Base-by-base conservation (phyloP, 2,329 filamentous ascomycete genomes). In the Paramyrothecium sp. region DNA sequence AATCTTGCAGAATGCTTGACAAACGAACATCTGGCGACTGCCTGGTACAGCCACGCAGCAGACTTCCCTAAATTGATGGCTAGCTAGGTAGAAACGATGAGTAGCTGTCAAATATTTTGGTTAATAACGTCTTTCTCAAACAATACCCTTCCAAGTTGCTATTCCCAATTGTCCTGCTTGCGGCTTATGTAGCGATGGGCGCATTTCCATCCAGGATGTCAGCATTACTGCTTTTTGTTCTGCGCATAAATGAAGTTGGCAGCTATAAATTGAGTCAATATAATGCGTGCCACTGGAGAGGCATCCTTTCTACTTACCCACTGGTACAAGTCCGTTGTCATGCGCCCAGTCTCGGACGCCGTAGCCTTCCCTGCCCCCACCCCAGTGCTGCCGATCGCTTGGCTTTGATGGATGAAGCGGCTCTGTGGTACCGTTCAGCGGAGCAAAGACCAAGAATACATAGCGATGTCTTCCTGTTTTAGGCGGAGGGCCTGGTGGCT, bases 241-340 rank as follows among this genome's bases (percentile, higher is more conserved):
- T 61, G n/a, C 13, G 63, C 61, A 41, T 65, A 63, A 16, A 65
- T 60, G 0, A 65, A 65, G 51, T 65, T 65, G 7, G 63, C 63
- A 54, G 63, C 63, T 65, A 2, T 3, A 10, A 3, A 12, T 2
- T 19, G 1, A 16, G 33, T 20, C 21, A 23, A 63, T 21, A 65
- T n/a, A 30, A 54, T n/a, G 3, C 47, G 17, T 17, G n/a, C 3
- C 3, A 21, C 22, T 7, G 10, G 3, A 8, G 7, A 44, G 17
- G 3, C 33, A 11, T 17, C 0, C 2, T 50, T 17, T 5, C 3
- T 12, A 50, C 62, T 44, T 51, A 65, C 63, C 63, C 19, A 65
- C 51, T 19, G 63, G 63, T 51, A 61, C 48, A 53, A 65, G 63
- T 3, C 60, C 60, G 44, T 65, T 58, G 4, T 49, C 53, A 49